These are phyloP conservation scores for Cladosporium sp. DNA, from an alignment of 2,329 filamentous ascomycete genomes.

Conservation along the genomic window DNA sequence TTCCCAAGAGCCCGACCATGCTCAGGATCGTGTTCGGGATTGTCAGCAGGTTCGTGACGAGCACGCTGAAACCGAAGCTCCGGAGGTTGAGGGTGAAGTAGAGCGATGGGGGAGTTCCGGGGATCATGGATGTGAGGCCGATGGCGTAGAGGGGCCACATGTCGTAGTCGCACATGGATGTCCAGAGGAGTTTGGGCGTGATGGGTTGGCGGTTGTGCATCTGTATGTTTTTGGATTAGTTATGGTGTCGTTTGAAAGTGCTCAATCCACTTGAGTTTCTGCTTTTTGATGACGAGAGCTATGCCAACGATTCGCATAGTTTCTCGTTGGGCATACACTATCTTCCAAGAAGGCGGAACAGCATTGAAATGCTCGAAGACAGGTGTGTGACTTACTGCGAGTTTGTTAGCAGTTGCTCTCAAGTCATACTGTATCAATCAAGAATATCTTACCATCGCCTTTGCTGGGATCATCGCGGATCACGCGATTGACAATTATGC, in stretches of 20 bases:
- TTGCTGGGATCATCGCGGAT: conserved; percentile 54
- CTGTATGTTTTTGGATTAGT: conserved; percentile 35
- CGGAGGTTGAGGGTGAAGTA: conserved; percentile 51
- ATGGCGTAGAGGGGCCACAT: conserved; percentile 37
- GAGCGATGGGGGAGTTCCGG: conserved; percentile 43
- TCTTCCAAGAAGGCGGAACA: too few relatives aligned
- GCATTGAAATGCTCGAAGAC: too few relatives aligned
- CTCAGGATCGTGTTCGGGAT: conserved; percentile 42
- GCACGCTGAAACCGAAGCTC: conserved; percentile 34
- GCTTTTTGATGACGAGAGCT: too few relatives aligned
- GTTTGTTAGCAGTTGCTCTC: too few relatives aligned
- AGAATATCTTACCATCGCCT: conserved; percentile 30
- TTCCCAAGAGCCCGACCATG: conserved; percentile 41
- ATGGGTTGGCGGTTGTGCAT: conserved; percentile 59
- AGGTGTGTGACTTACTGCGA: too few relatives aligned
- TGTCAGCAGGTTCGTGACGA: conserved; percentile 59
- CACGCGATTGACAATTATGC: conserved; percentile 59
- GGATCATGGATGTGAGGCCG: conserved; percentile 40
- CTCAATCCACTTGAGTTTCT: too few relatives aligned
- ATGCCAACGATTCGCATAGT: too few relatives aligned
- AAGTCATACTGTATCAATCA: not conserved
- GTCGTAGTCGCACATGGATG: conserved; percentile 22
- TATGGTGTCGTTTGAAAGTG: too few relatives aligned
- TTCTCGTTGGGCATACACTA: too few relatives aligned
- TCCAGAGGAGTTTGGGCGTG: conserved; percentile 37